Base-by-base conservation (phyloP, 1,284 basidiomycete species). In the Entoloma clypeatum region DNA sequence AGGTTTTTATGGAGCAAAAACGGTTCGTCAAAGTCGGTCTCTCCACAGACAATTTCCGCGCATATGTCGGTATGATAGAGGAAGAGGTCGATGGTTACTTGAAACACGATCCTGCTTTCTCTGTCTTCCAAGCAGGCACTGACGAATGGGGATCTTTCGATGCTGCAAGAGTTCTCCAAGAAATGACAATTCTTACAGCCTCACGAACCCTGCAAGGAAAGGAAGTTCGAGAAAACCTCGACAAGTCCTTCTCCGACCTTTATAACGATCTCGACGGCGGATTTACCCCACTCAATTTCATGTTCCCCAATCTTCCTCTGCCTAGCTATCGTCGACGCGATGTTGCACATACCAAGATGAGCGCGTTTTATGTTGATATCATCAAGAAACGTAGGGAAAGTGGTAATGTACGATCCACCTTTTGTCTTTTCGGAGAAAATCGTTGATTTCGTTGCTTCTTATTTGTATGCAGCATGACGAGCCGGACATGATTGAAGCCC, bases 1-100 rank as follows among this genome's bases (percentile, higher is more conserved):
- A 93, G 42, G 74, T 92, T 38, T 84, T 99, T 62, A 99, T 99
- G 95, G 94, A 99, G 61, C 96, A 99, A 66, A 99, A 99, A 75
- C 90, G 88, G 64, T 97, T 99, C 52, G 84, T 94, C 64, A 96
- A 95, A 69, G 85, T 92, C 52, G 94, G 95, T 29, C 78, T 99
- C 7, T 89, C 92, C 6, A 81, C 79, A 14, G 95, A 99, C 23
- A 95, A 96, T 61, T 86, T 99, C 65, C 80, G 85, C 26, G 75
- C 81, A 29, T 99, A 99, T 59, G 86, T 96, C 25, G 81, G 82
- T 39, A 86, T 97, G 79, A 92, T 99, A 53, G 81, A 85, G 45
- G 72, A 87, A 26, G 94, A 97, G 64, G 82, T 91, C 38, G 72
- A 79, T 34, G 66, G 80, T 32, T 92, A 83, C 64, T 66, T 93